Conservation (phyloP, 257 asterid genomes). For the Hygrophila difformis region DNA sequence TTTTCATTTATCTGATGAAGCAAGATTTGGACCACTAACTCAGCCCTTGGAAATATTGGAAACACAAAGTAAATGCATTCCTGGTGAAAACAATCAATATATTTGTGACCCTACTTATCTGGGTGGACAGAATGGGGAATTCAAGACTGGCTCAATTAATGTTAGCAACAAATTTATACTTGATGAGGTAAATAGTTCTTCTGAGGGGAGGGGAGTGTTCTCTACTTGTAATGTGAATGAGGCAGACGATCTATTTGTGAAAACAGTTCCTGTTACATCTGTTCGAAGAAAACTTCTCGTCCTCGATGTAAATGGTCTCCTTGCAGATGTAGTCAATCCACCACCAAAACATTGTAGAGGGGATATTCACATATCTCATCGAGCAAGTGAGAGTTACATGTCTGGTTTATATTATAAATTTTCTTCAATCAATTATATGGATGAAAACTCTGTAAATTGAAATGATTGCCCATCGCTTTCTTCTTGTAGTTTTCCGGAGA, state of each 20-base stretch:
- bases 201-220: conserved; percentile 19
- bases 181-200: conserved; percentile 18
- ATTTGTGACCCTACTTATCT: neutral
- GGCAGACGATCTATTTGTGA: conserved; percentile 13
- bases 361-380: conserved; percentile 36
- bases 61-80: conserved; percentile 6
- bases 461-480: conserved; percentile 13
- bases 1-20: conserved; percentile 24
- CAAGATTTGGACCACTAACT: neutral
- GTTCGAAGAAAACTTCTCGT: conserved; percentile 61
- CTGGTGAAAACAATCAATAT: conserved; percentile 12
- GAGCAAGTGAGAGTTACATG: conserved; percentile 54
- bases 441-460: conserved; percentile 5
- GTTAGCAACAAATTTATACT: conserved; percentile 4
- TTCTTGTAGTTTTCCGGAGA: conserved; percentile 63
- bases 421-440: neutral
- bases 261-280: conserved; percentile 17
- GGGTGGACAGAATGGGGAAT: conserved; percentile 6
- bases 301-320: conserved; percentile 90
- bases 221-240: conserved; percentile 18
- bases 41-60: conserved; percentile 10
- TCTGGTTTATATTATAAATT: neutral
- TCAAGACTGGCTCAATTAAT: conserved; percentile 9
- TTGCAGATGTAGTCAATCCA: conserved; percentile 66
- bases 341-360: conserved; percentile 46